Conservation (phyloP, 148 eudicot species). For the Dianthus caryophyllus region DNA sequence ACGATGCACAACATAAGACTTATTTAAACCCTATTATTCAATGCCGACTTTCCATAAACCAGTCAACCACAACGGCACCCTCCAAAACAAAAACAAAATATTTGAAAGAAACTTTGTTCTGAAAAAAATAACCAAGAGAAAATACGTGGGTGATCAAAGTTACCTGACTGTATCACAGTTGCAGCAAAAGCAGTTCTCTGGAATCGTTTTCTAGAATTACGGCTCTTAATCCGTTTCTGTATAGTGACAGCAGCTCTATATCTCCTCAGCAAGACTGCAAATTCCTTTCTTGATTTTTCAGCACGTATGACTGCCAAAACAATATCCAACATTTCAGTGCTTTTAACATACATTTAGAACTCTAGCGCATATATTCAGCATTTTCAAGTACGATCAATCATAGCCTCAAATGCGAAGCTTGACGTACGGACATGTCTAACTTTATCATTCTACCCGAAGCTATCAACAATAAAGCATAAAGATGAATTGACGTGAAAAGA, state of each 20-base stretch:
- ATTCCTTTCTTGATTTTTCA: constrained; percentile 80
- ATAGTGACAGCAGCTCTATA: constrained; percentile 74
- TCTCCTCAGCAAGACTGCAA: constrained; percentile 50
- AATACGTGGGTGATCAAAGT: background rate
- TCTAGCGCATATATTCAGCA: background rate
- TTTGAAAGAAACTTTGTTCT: too few relatives aligned
- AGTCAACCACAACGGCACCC: background rate
- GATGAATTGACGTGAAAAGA: background rate
- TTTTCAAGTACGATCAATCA: constrained; percentile 1
- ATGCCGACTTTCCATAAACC: background rate
- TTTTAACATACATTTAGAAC: background rate
- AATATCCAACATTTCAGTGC: background rate
- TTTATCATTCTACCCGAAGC: background rate
- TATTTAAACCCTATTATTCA: background rate
- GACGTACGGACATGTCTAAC: background rate
- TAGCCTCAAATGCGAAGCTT: background rate
- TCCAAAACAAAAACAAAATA: too few relatives aligned
- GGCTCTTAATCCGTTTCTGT: constrained; percentile 63
- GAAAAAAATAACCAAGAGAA: background rate
- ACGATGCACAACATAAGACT: too few relatives aligned
- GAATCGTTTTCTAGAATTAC: constrained; percentile 39
- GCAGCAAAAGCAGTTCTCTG: constrained; percentile 48
- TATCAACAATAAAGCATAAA: background rate
- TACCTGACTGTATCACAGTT: constrained; percentile 71
- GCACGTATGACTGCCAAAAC: constrained; percentile 70